These are phyloP conservation scores for Phialophora verrucosa DNA, from an alignment of 2,329 filamentous ascomycete genomes.

Conservation along the genomic window DNA sequence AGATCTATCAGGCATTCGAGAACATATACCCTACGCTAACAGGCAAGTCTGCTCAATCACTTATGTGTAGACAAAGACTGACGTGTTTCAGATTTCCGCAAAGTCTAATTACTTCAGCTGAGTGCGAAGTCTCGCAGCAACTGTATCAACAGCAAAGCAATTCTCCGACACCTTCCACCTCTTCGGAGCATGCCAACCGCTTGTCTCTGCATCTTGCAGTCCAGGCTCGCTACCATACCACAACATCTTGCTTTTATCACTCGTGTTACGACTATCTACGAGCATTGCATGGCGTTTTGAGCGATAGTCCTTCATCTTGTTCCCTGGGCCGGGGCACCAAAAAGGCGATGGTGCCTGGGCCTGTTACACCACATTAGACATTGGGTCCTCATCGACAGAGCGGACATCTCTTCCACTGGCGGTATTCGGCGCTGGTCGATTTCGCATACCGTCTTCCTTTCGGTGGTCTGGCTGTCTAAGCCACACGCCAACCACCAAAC, in stretches of 20 bases:
- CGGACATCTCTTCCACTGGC: conserved; percentile 26
- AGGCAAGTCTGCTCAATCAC: conserved; percentile 61
- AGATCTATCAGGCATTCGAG: conserved; percentile 96
- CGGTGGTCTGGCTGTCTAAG: conserved; percentile 7
- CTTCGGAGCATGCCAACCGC: conserved; percentile 23
- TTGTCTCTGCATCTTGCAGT: conserved; percentile 15
- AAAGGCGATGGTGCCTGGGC: conserved; percentile 28
- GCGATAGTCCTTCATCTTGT: conserved; percentile 31
- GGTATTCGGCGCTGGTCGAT: conserved; percentile 40
- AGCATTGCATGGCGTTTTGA: conserved; percentile 41
- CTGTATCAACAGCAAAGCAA: conserved; percentile 37
- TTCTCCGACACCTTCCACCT: conserved; percentile 12
- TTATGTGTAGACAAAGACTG: conserved; percentile 25
- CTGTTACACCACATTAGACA: conserved; percentile 36
- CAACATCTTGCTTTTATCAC: conserved; percentile 32
- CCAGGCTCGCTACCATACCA: conserved; percentile 15
- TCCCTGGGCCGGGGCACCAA: conserved; percentile 29
- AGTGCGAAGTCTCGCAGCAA: conserved; percentile 5
- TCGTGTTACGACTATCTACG: conserved; percentile 38
- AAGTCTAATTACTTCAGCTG: conserved; percentile 54
- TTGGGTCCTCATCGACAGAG: conserved; percentile 36
- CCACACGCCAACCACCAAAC: conserved; percentile 9
- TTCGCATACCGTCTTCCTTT: conserved; percentile 35
- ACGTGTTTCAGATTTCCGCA: conserved; percentile 63
- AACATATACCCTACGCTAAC: conserved; percentile 96